Evolutionary conservation across 2,329 filamentous ascomycete species (phyloP).

Genomic region (Alternaria infectoria): DNA sequence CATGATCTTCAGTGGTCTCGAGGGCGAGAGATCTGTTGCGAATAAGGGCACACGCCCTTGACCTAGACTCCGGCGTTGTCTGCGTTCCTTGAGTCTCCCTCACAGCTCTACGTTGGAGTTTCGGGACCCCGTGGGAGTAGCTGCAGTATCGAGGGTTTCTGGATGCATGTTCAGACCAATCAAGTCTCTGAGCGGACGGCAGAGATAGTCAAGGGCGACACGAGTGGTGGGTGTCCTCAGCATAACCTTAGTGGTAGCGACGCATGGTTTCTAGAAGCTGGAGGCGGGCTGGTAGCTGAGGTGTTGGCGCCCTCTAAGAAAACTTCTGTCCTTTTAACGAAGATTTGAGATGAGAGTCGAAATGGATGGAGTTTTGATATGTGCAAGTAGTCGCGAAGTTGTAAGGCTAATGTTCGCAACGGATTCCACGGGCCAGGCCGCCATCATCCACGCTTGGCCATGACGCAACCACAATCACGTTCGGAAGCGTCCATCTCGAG

Average conservation of each 20-base stretch:
- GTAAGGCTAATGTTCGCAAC: not conserved
- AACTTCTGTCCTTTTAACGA: not conserved
- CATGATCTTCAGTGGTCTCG: not conserved
- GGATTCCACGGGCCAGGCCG: not conserved
- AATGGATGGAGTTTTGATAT: not conserved
- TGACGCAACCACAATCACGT: slow-evolving; percentile 14
- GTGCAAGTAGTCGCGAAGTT: not conserved
- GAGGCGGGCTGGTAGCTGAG: not conserved
- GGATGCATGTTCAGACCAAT: not conserved
- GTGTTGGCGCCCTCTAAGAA: not conserved
- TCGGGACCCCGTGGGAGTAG: not conserved
- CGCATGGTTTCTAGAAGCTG: not conserved
- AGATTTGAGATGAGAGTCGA: not conserved
- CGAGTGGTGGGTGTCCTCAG: not conserved
- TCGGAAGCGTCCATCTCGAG: slow-evolving; percentile 2
- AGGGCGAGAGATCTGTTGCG: not conserved
- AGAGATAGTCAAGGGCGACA: not conserved
- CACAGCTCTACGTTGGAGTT: accelerated
- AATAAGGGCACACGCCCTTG: not conserved
- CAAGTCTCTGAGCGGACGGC: not conserved
- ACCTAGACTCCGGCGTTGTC: not conserved
- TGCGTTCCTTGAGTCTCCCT: not conserved
- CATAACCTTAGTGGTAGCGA: not conserved
- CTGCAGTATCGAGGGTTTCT: not conserved
- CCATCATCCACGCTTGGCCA: not conserved